Conservation (phyloP, 73 alveolate species). For the Paramecium biaurelia region DNA sequence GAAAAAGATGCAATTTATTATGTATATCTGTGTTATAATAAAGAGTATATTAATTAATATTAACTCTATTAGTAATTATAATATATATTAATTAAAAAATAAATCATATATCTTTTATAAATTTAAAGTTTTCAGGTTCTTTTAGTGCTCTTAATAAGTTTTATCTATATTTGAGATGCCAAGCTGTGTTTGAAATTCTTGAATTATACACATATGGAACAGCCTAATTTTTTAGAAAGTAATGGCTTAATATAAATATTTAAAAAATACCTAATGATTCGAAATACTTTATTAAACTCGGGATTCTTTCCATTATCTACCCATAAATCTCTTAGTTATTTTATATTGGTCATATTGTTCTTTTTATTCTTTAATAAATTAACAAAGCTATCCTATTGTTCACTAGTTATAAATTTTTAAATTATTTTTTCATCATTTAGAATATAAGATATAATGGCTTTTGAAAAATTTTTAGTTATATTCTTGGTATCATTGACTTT, state of each 20-base stretch:
- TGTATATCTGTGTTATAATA: neutral
- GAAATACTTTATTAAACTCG: conserved; percentile 22
- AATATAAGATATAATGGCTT: conserved; percentile 60
- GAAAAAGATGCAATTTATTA: neutral
- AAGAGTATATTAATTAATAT: neutral
- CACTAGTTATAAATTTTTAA: neutral
- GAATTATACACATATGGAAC: conserved; percentile 32
- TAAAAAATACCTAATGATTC: conserved; percentile 25
- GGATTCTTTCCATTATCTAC: neutral
- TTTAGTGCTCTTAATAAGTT: neutral
- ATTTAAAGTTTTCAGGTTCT: conserved; percentile 53
- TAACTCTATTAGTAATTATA: neutral
- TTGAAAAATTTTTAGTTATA: conserved; percentile 59
- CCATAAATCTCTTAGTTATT: conserved; percentile 7
- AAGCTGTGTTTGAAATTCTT: conserved; percentile 23
- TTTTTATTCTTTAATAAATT: neutral
- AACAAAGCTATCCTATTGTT: neutral
- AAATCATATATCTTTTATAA: conserved; percentile 36
- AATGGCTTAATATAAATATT: neutral
- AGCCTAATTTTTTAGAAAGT: conserved; percentile 13
- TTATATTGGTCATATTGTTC: neutral
- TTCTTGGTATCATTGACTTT: conserved; percentile 62
- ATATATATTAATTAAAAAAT: too few relatives aligned
- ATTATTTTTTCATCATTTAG: neutral
- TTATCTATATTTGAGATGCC: conserved; percentile 52